phyloP scores from a whole-genome alignment of 768 basidiomycete genomes.

The Boletus fagicola region DNA sequence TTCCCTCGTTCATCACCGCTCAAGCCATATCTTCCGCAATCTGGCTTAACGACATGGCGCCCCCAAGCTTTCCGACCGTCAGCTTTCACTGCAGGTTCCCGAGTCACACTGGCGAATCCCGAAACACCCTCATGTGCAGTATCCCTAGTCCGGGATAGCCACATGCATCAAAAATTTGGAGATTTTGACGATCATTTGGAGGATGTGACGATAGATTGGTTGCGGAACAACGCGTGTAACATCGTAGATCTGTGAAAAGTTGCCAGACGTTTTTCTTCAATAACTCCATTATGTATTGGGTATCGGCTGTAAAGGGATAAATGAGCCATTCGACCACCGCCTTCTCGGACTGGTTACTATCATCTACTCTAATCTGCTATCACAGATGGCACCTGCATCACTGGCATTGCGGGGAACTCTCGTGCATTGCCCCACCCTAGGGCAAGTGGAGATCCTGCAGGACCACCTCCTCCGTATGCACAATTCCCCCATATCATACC shows the following conservation, averaged over 20 bases:
- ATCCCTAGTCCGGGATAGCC: constrained; percentile 46
- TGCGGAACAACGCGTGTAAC: constrained; percentile 39
- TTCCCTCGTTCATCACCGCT: constrained; percentile 5
- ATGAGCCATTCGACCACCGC: no score
- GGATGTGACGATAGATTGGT: constrained; percentile 57
- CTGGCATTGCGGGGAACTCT: constrained; percentile 48
- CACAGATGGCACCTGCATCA: constrained; percentile 9
- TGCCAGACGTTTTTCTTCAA: neutral
- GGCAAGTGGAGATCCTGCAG: constrained; percentile 50
- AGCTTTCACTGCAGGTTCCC: constrained; percentile 47
- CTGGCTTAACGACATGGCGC: constrained; percentile 46
- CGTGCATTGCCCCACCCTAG: constrained; percentile 54
- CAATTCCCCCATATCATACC: neutral
- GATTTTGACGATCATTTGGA: constrained; percentile 86
- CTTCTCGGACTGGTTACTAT: neutral
- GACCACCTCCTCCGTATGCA: constrained; percentile 54
- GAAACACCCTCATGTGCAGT: constrained; percentile 48
- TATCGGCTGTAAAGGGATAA: neutral
- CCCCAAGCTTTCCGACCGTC: constrained; percentile 37
- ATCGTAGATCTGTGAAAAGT: constrained; percentile 19
- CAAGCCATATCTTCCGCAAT: constrained; percentile 52
- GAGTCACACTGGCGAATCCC: constrained; percentile 46
- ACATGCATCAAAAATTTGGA: constrained; percentile 58
- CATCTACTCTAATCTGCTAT: neutral
- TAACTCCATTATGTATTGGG: no score